These are phyloP conservation scores for Candida sanyaensis DNA, from an alignment of 1,139 yeast species.

Conservation along the genomic window DNA sequence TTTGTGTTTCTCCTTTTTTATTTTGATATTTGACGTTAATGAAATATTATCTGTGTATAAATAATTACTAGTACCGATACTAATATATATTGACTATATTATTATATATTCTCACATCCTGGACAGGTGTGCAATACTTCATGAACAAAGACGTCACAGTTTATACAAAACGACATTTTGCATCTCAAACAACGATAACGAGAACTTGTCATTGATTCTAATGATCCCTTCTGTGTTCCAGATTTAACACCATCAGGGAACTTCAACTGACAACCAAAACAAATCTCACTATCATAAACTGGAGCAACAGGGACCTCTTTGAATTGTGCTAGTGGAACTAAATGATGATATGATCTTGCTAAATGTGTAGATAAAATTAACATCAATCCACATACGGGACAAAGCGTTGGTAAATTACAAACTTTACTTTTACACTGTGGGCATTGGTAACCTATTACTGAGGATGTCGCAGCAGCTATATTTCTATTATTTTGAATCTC, in stretches of 20 bases:
- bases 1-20: neutral
- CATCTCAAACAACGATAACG: slow-evolving; percentile 77
- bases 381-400: slow-evolving; percentile 93
- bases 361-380: slow-evolving; percentile 89
- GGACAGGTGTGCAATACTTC: slow-evolving; percentile 93
- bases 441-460: slow-evolving; percentile 61
- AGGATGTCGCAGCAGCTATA: slow-evolving; percentile 2
- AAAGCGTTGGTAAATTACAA: slow-evolving; percentile 85
- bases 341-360: slow-evolving; percentile 93
- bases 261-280: slow-evolving; percentile 68
- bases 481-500: slow-evolving; percentile 25
- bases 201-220: slow-evolving; percentile 54
- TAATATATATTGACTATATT: neutral
- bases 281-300: slow-evolving; percentile 44
- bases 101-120: slow-evolving; percentile 66
- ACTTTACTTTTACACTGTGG: slow-evolving; percentile 88
- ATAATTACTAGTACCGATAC: neutral
- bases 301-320: slow-evolving; percentile 63
- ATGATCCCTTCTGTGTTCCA: slow-evolving; percentile 23
- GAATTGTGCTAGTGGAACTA: slow-evolving; percentile 81
- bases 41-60: slow-evolving; percentile 3
- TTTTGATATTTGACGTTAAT: neutral
- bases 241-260: slow-evolving; percentile 45
- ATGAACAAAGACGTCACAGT: slow-evolving; percentile 93
- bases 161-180: slow-evolving; percentile 77